phyloP scores from a whole-genome alignment of 208 protist species.

The Trypanosomatidae sp. region DNA sequence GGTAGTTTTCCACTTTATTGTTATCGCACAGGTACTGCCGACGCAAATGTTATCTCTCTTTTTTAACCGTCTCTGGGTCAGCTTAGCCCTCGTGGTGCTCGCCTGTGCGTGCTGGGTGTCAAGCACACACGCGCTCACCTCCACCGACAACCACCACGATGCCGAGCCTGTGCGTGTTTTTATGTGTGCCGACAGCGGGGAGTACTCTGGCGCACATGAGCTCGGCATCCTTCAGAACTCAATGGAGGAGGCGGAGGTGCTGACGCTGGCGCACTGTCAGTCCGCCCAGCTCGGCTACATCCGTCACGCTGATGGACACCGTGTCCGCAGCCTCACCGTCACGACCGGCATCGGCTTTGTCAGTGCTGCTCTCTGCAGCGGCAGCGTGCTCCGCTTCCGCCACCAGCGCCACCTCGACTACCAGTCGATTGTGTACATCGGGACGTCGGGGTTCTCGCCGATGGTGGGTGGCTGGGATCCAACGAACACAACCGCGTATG shows the following conservation, averaged over 20 bases:
- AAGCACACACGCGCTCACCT: not conserved
- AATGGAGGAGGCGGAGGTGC: constrained; percentile 26
- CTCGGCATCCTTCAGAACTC: constrained; percentile 33
- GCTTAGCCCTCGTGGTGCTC: too few species aligned
- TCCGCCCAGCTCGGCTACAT: constrained; percentile 41
- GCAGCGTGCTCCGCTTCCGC: constrained; percentile 27
- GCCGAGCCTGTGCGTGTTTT: constrained; percentile 25
- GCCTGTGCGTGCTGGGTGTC: too few species aligned
- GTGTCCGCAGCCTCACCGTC: constrained; percentile 33
- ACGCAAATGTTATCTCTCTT: too few species aligned
- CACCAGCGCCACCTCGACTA: constrained; percentile 21
- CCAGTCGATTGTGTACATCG: constrained; percentile 43
- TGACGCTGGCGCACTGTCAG: constrained; percentile 42
- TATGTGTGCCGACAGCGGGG: constrained; percentile 47
- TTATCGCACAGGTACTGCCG: too few species aligned
- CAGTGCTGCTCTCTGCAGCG: constrained; percentile 46
- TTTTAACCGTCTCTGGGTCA: too few species aligned
- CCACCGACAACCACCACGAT: not conserved
- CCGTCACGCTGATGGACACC: constrained; percentile 29
- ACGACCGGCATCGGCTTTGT: constrained; percentile 57
- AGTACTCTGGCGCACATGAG: constrained; percentile 40
- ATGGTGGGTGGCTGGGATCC: constrained; percentile 58
- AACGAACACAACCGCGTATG: constrained; percentile 36
- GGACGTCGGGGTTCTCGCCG: constrained; percentile 61
- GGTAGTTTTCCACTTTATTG: too few species aligned